Evolutionary conservation across 805 yeast species (phyloP).

Genomic region (Teunomyces kruisii): DNA sequence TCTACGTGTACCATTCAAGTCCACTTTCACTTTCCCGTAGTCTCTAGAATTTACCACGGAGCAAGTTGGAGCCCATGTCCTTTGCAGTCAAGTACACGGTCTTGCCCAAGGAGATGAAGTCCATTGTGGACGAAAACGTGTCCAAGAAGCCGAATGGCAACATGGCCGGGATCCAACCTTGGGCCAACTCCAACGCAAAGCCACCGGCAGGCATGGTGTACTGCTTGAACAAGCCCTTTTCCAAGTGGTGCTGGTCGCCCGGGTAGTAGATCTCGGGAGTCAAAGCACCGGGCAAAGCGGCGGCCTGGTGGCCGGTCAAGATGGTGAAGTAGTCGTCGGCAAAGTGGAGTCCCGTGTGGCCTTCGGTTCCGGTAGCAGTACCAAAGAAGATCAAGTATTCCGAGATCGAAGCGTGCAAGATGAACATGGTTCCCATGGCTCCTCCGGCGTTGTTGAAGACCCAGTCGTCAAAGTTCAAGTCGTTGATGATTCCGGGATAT

Average conservation of each 20-base stretch:
- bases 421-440: conserved; percentile 96
- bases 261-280: conserved; percentile 74
- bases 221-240: conserved; percentile 75
- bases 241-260: conserved; percentile 82
- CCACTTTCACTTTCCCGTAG: too few relatives aligned
- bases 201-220: conserved; percentile 80
- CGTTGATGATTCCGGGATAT: conserved; percentile 77
- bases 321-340: conserved; percentile 98
- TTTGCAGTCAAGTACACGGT: conserved; percentile 75
- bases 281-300: conserved; percentile 65
- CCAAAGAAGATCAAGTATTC: conserved; percentile 95
- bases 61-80: conserved; percentile 71
- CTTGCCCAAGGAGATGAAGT: conserved; percentile 61
- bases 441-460: conserved; percentile 97
- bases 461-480: conserved; percentile 80
- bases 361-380: conserved; percentile 91
- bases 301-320: conserved; percentile 72
- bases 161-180: conserved; percentile 99
- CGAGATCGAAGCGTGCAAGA: conserved; percentile 89
- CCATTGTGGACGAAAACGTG: conserved; percentile 76
- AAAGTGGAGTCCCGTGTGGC: conserved; percentile 92
- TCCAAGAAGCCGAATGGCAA: conserved; percentile 92
- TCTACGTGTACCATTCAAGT: too few relatives aligned
- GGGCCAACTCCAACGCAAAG: conserved; percentile 93
- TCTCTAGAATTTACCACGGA: conserved; percentile 67